Base-by-base conservation (phyloP, 106 monocot genomes). In the Narthecium ossifragum region DNA sequence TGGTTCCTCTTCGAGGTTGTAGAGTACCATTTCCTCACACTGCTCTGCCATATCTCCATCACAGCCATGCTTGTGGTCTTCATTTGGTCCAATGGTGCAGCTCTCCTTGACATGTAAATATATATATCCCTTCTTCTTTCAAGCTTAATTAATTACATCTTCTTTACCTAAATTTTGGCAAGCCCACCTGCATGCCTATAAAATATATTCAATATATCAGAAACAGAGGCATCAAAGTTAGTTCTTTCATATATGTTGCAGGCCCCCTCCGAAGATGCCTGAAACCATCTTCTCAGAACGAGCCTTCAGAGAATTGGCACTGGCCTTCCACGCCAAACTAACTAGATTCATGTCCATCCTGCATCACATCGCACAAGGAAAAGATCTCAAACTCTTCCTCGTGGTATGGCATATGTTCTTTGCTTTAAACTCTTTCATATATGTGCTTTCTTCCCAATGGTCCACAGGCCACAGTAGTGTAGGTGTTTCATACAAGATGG, bases 1-100 rank as follows among this genome's bases (percentile, higher is more conserved):
- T 86, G 86, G 86, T 72, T 75, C 33, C 63, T 86, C 9, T 86
- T 86, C 40, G 82, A 75, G 47, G 82, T 82, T 9, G 64, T 41
- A 6, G 86, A 86, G 57, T 86, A 86, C 62, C 64, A 75, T 47
- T 67, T 86, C n/a, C 46, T 82, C 55, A 71, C 81, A 2, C 72
- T 86, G 32, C 36, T 74, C 50, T 78, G 77, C 56, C 78, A 86
- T 53, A 45, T 78, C 37, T 67, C 75, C 46, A 74, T 78, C 36
- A 29, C 67, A 0, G 68, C 72, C 50, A 78, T 86, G 86, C 74
- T 86, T 27, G 45, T 78, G 6, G 55, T 72, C 46, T 81, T 86
- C 72, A 66, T 78, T 28, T 78, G 74, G 74, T 68, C 68, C 30
- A 81, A 75, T 49, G 53, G 29, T 31, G 70, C 78, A 26, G 56